These are phyloP conservation scores for Ceratocystis destructans DNA, from an alignment of 2,329 filamentous ascomycete species.

Conservation along the genomic window DNA sequence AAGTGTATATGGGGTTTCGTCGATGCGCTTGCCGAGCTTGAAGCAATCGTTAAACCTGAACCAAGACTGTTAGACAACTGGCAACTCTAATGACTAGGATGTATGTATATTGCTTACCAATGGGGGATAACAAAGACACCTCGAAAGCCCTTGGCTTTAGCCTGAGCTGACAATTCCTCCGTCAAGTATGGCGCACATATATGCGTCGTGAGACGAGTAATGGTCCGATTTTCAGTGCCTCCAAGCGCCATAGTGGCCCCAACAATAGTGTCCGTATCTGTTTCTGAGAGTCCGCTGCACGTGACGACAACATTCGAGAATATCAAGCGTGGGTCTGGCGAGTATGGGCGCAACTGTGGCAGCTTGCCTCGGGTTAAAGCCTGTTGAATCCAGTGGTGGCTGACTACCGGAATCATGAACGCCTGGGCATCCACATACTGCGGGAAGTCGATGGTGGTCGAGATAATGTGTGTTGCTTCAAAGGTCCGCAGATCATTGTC, in stretches of 20 bases:
- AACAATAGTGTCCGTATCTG: constrained; percentile 82
- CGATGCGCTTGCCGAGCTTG: constrained; percentile 79
- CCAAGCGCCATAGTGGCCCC: constrained; percentile 83
- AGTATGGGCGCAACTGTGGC: constrained; percentile 69
- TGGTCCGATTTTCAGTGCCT: constrained; percentile 58
- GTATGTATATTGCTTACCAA: constrained; percentile 46
- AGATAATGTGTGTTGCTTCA: constrained; percentile 41
- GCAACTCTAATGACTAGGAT: neutral
- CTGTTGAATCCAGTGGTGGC: constrained; percentile 61
- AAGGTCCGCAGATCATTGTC: constrained; percentile 37
- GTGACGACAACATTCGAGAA: constrained; percentile 73
- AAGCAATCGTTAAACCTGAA: constrained; percentile 89
- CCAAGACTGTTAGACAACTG: neutral
- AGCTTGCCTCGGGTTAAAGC: constrained; percentile 57
- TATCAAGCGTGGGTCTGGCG: constrained; percentile 80
- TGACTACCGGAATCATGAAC: constrained; percentile 71
- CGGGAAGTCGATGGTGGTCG: constrained; percentile 80
- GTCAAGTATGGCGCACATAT: constrained; percentile 70
- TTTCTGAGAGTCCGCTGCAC: constrained; percentile 69
- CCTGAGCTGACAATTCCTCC: constrained; percentile 54
- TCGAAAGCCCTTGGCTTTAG: constrained; percentile 49
- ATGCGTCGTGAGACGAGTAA: constrained; percentile 70
- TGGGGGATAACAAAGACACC: constrained; percentile 84
- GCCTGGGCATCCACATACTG: constrained; percentile 64
- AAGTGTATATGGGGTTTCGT: constrained; percentile 71